Percentiles rank a stretch among this genome's conserved stretches.
phyloP scores from a whole-genome alignment of 495 filamentous ascomycete genomes.

The Delitschia confertaspora region DNA sequence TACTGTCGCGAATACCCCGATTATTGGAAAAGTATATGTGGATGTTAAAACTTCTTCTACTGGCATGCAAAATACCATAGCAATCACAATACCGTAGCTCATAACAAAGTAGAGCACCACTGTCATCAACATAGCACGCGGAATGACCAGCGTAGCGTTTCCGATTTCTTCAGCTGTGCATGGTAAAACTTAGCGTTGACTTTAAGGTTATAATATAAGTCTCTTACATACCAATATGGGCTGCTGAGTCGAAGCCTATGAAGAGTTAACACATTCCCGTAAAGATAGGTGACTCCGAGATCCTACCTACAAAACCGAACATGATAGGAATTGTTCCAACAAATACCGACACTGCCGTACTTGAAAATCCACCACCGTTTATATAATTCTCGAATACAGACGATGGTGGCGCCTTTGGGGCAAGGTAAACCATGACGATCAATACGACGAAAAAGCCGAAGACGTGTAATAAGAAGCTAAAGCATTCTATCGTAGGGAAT shows the following conservation, averaged over 20 bases:
- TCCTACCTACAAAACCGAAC: conserved; percentile 2
- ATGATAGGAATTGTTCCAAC: conserved; percentile 5
- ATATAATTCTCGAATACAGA: conserved; percentile 9
- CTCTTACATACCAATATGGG: conserved; percentile 19
- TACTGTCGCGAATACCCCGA: conserved; percentile 1
- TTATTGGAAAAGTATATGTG: conserved; percentile 6
- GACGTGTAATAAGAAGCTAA: conserved; percentile 10
- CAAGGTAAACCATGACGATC: conserved; percentile 12
- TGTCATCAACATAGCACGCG: conserved; percentile 2
- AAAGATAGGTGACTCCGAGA: conserved; percentile 12
- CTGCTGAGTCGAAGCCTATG: conserved; percentile 6
- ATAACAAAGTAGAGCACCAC: conserved; percentile 6
- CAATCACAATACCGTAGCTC: conserved; percentile 11
- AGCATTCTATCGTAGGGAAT: conserved; percentile 4
- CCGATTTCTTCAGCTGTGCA: conserved; percentile 20
- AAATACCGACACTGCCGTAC: conserved; percentile 1
- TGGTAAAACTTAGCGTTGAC: too few relatives aligned
- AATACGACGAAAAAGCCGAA: conserved; percentile 18
- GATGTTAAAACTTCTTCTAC: conserved; percentile 4
- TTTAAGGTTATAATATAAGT: too few relatives aligned
- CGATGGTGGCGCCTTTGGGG: conserved; percentile 1
- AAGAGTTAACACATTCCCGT: conserved; percentile 2
- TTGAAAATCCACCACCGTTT: conserved; percentile 13
- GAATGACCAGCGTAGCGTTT: conserved; percentile 8
- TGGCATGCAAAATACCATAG: conserved; percentile 7